phyloP scores from a whole-genome alignment of 176 grass and related monocot species.

The Hsuehochloa calcarea region DNA sequence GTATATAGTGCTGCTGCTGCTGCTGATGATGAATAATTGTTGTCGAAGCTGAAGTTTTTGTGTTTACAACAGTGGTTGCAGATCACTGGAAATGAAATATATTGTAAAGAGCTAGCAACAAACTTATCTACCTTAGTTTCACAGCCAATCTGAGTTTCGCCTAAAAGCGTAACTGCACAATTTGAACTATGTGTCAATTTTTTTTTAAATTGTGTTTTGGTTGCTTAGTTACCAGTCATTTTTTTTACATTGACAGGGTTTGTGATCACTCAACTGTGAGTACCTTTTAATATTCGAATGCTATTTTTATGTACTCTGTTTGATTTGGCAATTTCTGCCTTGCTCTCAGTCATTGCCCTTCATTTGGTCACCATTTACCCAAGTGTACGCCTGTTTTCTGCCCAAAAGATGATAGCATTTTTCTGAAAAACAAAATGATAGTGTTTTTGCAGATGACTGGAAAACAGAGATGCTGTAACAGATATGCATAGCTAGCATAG shows the following conservation, averaged over 20 bases:
- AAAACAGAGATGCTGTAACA: background rate
- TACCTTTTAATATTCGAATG: background rate
- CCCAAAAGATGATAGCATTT: background rate
- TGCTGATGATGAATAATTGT: background rate
- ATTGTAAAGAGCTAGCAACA: background rate
- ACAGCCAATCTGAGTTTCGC: background rate
- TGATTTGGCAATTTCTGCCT: background rate
- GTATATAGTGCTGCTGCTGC: background rate
- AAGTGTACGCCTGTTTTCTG: background rate
- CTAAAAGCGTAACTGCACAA: background rate
- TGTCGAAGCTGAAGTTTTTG: background rate
- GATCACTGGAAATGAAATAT: background rate
- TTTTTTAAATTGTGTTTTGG: background rate
- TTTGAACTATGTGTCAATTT: background rate
- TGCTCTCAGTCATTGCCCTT: background rate
- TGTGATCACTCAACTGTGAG: slow-evolving; percentile 85
- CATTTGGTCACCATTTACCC: background rate
- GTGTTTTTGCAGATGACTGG: background rate
- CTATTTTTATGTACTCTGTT: background rate
- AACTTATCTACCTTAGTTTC: background rate
- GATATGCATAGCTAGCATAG: background rate
- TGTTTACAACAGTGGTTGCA: background rate
- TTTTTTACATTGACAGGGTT: slow-evolving; percentile 36
- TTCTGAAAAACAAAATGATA: background rate
- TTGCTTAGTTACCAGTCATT: background rate